Conservation (phyloP, 2,329 filamentous ascomycete species). For the Alternaria atra region DNA sequence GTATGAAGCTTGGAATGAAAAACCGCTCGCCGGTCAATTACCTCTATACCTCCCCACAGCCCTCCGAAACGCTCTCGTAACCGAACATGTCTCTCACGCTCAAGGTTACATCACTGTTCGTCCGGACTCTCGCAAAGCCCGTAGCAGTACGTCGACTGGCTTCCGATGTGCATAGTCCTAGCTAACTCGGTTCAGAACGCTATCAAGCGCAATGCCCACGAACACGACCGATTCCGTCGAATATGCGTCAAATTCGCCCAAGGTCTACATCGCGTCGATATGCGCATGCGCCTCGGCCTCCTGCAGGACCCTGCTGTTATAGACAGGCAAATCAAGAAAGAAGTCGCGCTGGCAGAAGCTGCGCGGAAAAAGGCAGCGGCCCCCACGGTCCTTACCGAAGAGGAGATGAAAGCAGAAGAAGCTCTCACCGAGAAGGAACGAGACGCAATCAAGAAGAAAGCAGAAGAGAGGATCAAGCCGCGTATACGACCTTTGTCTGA, state of each 20-base stretch:
- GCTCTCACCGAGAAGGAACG: slow-evolving; percentile 58
- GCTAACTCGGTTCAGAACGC: slow-evolving; percentile 60
- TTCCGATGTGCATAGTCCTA: neutral
- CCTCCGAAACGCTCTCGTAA: slow-evolving; percentile 17
- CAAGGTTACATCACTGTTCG: slow-evolving; percentile 71
- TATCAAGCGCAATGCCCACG: slow-evolving; percentile 73
- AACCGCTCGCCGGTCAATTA: slow-evolving; percentile 13
- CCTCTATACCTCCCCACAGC: neutral
- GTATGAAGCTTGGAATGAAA: slow-evolving; percentile 16
- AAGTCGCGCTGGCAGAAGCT: slow-evolving; percentile 64
- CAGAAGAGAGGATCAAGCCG: slow-evolving; percentile 54
- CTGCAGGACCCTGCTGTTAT: slow-evolving; percentile 68
- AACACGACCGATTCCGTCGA: slow-evolving; percentile 72
- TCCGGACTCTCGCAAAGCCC: slow-evolving; percentile 73
- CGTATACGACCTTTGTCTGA: slow-evolving; percentile 72
- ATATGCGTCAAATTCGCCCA: slow-evolving; percentile 71
- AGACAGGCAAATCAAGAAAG: slow-evolving; percentile 61
- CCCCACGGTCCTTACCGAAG: slow-evolving; percentile 70
- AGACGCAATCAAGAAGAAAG: slow-evolving; percentile 57
- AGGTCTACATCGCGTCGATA: slow-evolving; percentile 70
- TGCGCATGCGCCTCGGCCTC: slow-evolving; percentile 72
- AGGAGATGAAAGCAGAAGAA: slow-evolving; percentile 66
- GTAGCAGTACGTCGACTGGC: slow-evolving; percentile 64
- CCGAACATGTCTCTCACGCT: slow-evolving; percentile 69
- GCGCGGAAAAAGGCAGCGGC: slow-evolving; percentile 60